Evolutionary conservation across 257 asterid species (phyloP), one percentile per base, ranked within the genome.

Genomic region (Plectranthus barbatus): DNA sequence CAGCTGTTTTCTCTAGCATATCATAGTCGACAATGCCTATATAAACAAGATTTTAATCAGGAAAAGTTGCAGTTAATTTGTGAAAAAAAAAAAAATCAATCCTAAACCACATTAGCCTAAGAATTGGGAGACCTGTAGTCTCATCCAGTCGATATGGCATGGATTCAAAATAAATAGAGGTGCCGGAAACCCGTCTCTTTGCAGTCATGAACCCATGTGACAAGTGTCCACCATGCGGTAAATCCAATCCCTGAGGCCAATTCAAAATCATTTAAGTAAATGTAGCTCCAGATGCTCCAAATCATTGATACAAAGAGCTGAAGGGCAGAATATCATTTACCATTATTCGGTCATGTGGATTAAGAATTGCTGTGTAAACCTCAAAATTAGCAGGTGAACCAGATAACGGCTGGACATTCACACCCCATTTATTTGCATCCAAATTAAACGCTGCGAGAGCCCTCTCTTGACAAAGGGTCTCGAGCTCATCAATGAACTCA

Each of bases 301-400:
- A 36, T 24, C 14, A 17, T 18, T 8, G 19, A 50, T 40, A 19
- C 42, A 57, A 69, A 15, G 6, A 6, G 40, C 23, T 1, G 9
- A 23, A 57, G 48, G 51, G 6, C 11, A 49, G 9, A 33, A 29
- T 20, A 20, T 21, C 37, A 60, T 61, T 74, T 76, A 91, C 98
- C 98, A 88, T 88, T 77, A 88, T 75, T 46, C 96, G 90, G 76
- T 91, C 96, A 70, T 86, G 96, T 17, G 98, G 98, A 20, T 54
- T 86, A 41, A 92, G 95, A 76, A 89, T 44, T 14, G 97, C 98
- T 1, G 98, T 89, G 80, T 92, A 89, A 37, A 86, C 98, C 66
- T 76, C 95, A 60, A 92, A 92, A 83, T 92, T 92, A 52, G 99
- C 99, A 41, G 99, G 97, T 51, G 99, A 89, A 69, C 97, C 99